These are phyloP conservation scores for Dioszegia crocea DNA, from an alignment of 768 basidiomycete species.

Conservation along the genomic window DNA sequence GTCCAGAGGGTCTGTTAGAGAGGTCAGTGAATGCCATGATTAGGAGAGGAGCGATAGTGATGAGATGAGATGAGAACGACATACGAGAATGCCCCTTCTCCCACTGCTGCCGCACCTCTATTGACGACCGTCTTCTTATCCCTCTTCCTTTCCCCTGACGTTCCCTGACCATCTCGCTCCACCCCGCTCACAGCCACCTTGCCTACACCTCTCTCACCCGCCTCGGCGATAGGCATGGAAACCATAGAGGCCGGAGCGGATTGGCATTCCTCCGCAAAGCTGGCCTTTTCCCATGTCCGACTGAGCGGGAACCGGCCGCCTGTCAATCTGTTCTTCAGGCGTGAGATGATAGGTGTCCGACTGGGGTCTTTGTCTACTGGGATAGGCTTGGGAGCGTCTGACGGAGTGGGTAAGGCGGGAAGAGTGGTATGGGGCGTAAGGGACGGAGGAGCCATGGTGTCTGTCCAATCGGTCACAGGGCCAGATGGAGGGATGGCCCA, in stretches of 20 bases:
- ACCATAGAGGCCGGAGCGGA: slow-evolving; percentile 3
- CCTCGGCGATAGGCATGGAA: background rate
- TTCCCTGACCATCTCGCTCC: background rate
- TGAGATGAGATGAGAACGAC: background rate
- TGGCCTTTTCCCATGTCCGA: slow-evolving; percentile 12
- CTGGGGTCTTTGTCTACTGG: background rate
- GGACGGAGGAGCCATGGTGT: background rate
- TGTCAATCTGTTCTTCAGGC: background rate
- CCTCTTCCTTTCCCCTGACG: background rate
- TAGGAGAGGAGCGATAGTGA: background rate
- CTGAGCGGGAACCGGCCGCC: slow-evolving; percentile 1
- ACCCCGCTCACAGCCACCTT: no score
- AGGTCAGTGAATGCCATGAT: background rate
- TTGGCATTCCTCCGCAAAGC: slow-evolving; percentile 8
- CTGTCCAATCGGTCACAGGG: background rate
- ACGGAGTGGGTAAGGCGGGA: background rate
- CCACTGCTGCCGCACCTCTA: background rate
- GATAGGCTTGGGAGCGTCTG: background rate
- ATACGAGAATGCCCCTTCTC: background rate
- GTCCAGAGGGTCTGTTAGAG: background rate
- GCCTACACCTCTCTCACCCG: background rate
- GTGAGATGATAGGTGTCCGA: slow-evolving; percentile 3
- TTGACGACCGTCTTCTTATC: background rate
- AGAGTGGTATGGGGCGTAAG: background rate
- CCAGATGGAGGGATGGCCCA: background rate